Percentiles rank a stretch among this genome's conserved stretches.
Evolutionary conservation across 805 yeast species (phyloP).

Genomic region (Lachancea kluyveri): DNA sequence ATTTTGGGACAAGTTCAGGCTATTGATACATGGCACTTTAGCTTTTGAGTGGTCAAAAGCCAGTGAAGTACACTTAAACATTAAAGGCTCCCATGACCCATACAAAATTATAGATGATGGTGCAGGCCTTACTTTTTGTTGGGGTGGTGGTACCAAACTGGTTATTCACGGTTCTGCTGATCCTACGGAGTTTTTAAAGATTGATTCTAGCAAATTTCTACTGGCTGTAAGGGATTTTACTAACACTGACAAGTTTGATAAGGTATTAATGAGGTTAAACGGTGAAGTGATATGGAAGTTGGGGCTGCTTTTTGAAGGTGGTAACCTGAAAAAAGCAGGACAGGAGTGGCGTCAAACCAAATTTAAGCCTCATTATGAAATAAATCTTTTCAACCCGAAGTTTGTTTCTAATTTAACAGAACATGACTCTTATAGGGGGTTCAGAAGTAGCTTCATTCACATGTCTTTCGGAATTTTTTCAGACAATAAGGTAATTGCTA

Average conservation of each 20-base stretch:
- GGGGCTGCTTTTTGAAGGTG: constrained; percentile 70
- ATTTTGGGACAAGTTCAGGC: constrained; percentile 64
- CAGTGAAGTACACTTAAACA: constrained; percentile 53
- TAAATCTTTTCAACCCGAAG: constrained; percentile 52
- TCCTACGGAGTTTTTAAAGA: constrained; percentile 44
- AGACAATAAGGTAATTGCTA: constrained; percentile 32
- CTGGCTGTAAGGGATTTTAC: constrained; percentile 46
- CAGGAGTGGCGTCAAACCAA: constrained; percentile 38
- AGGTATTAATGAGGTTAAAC: constrained; percentile 52
- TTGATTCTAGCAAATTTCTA: constrained; percentile 51
- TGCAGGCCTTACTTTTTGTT: constrained; percentile 59
- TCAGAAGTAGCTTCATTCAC: constrained; percentile 59
- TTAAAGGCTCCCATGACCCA: constrained; percentile 56
- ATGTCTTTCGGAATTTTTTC: constrained; percentile 38
- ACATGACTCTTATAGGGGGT: constrained; percentile 59
- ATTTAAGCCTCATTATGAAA: constrained; percentile 58
- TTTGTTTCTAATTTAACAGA: constrained; percentile 33
- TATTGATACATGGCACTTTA: constrained; percentile 48
- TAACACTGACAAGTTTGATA: constrained; percentile 29
- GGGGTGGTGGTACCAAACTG: constrained; percentile 50
- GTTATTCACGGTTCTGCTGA: constrained; percentile 44
- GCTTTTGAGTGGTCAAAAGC: constrained; percentile 38
- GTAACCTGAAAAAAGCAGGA: constrained; percentile 34
- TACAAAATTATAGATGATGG: constrained; percentile 50
- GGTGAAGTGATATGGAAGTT: constrained; percentile 73